Conservation (phyloP, 2,329 filamentous ascomycete species). For the Alternaria ventricosa region DNA sequence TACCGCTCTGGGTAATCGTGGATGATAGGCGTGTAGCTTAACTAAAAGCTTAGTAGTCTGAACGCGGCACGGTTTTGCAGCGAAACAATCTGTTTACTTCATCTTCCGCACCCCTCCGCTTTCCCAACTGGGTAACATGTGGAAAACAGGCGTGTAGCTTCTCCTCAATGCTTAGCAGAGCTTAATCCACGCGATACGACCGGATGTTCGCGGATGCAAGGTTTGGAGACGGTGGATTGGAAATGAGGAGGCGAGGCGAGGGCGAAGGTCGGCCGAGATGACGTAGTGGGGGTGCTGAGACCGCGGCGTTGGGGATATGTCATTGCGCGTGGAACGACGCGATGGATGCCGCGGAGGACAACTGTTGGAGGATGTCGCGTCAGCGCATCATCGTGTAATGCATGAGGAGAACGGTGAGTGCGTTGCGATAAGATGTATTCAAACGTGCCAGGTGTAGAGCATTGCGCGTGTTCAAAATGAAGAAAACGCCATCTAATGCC, state of each 20-base stretch:
- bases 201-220: not conserved
- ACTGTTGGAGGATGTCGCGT: not conserved
- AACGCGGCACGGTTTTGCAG: not conserved
- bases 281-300: not conserved
- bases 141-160: conserved; percentile 6
- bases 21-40: conserved; percentile 6
- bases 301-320: not conserved
- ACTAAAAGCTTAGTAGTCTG: not conserved
- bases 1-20: not conserved
- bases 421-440: not conserved
- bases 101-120: not conserved
- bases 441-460: not conserved
- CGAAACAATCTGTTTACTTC: not conserved
- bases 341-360: not conserved
- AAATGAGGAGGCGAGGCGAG: not conserved
- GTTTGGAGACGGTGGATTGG: not conserved
- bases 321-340: not conserved
- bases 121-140: not conserved
- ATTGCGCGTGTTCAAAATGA: not conserved
- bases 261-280: not conserved
- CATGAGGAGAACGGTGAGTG: not conserved
- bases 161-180: conserved; percentile 4
- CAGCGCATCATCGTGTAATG: too few species aligned
- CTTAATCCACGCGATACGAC: not conserved
- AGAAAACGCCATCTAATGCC: not conserved